A percentile compares a stretch with the other conserved stretches of the same genome.
Conservation (phyloP, 2,329 filamentous ascomycete genomes). For the Madurella fahalii region DNA sequence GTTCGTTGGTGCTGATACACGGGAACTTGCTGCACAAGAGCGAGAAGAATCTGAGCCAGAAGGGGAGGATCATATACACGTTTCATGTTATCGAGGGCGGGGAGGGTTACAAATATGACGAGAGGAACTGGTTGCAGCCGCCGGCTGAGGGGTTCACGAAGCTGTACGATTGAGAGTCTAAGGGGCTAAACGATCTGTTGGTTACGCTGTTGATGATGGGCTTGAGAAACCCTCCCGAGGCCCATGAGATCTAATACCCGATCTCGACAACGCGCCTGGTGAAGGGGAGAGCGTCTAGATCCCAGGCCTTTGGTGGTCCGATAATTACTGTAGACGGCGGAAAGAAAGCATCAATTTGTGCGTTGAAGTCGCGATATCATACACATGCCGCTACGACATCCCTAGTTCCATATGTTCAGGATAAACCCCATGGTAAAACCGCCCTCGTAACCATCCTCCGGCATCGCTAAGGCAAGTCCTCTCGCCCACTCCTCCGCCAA, state of each 20-base stretch:
- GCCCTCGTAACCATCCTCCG: too few relatives aligned
- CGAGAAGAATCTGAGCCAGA: conserved; percentile 81
- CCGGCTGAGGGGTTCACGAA: conserved; percentile 73
- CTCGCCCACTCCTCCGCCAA: too few relatives aligned
- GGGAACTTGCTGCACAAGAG: conserved; percentile 96
- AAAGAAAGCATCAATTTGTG: not conserved
- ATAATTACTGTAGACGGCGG: not conserved
- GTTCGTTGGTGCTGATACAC: conserved; percentile 87
- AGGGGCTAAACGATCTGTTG: not conserved
- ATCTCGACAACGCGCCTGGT: too few relatives aligned
- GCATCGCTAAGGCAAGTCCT: too few relatives aligned
- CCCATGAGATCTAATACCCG: not conserved
- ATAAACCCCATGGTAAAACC: too few relatives aligned
- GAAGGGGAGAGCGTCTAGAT: not conserved
- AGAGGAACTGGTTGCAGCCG: conserved; percentile 89
- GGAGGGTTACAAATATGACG: conserved; percentile 68
- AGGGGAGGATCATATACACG: conserved; percentile 91
- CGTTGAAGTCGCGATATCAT: not conserved
- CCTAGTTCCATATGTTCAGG: not conserved
- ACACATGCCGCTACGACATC: not conserved
- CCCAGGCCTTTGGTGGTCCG: not conserved
- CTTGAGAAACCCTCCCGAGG: too few relatives aligned
- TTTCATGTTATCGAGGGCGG: conserved; percentile 90
- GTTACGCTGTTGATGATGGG: not conserved
- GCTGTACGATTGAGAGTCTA: conserved; percentile 11